Conservation (phyloP, 805 yeast genomes). For the Suhomyces xylopsoci region DNA sequence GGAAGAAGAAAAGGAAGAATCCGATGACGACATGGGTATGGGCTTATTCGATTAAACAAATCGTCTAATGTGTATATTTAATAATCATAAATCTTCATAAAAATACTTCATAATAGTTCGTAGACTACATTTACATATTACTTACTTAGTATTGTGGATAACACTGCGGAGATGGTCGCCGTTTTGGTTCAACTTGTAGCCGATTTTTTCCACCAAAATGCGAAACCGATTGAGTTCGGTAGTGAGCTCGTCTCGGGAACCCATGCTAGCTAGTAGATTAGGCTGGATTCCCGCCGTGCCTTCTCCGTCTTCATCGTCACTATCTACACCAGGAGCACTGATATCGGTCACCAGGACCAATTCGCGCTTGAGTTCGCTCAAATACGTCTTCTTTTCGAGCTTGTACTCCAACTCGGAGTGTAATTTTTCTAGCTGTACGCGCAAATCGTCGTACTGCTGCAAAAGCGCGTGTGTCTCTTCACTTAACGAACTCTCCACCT, state of each 20-base stretch:
- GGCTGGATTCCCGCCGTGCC: slow-evolving; percentile 6
- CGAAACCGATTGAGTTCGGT: slow-evolving; percentile 25
- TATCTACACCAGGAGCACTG: slow-evolving; percentile 9
- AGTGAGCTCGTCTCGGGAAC: slow-evolving; percentile 2
- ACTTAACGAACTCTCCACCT: background rate
- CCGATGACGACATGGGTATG: slow-evolving; percentile 80
- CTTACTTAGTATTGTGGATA: background rate
- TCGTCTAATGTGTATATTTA: background rate
- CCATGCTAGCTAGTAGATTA: slow-evolving; percentile 6
- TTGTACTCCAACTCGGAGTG: slow-evolving; percentile 23
- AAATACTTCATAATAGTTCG: background rate
- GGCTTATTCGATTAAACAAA: slow-evolving; percentile 91
- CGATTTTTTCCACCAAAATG: slow-evolving; percentile 25
- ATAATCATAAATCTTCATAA: background rate
- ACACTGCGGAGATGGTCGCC: slow-evolving; percentile 1
- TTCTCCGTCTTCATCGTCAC: slow-evolving; percentile 17
- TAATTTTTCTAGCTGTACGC: slow-evolving; percentile 15
- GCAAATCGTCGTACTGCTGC: slow-evolving; percentile 18
- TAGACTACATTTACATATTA: too few species aligned
- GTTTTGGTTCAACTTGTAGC: slow-evolving; percentile 6
- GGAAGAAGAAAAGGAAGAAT: slow-evolving; percentile 58
- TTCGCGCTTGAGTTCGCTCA: slow-evolving; percentile 14
- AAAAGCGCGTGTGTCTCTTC: slow-evolving; percentile 1
- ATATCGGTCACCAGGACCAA: slow-evolving; percentile 2
- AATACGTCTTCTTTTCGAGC: slow-evolving; percentile 27